Conservation (phyloP, 306 rosid genomes). For the Vicia faba region DNA sequence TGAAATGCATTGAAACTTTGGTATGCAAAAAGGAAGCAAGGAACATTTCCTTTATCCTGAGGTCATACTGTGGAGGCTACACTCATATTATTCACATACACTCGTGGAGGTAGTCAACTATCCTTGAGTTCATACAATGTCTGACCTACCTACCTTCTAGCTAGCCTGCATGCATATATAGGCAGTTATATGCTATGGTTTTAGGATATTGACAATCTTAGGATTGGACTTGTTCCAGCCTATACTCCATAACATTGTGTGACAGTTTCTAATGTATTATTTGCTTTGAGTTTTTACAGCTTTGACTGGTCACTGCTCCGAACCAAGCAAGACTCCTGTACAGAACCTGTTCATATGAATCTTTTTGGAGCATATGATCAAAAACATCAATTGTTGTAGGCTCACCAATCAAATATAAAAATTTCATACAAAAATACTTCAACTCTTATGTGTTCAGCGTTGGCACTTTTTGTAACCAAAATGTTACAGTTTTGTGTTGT, state of each 20-base stretch:
- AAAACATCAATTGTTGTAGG: neutral
- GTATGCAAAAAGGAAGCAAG: slow-evolving; percentile 39
- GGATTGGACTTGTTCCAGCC: slow-evolving; percentile 8
- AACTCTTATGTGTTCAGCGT: too few relatives aligned
- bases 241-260: too few relatives aligned
- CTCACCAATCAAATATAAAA: neutral
- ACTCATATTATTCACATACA: neutral
- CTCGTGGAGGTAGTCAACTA: slow-evolving; percentile 33
- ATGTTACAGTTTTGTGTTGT: too few relatives aligned
- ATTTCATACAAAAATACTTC: too few relatives aligned
- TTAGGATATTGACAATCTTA: neutral
- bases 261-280: too few relatives aligned
- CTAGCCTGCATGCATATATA: slow-evolving; percentile 14
- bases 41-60: slow-evolving; percentile 41
- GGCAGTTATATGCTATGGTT: neutral
- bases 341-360: neutral
- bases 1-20: slow-evolving; percentile 32
- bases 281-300: too few relatives aligned
- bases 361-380: neutral
- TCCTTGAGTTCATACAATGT: slow-evolving; percentile 42
- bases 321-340: slow-evolving; percentile 10
- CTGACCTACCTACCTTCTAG: slow-evolving; percentile 32
- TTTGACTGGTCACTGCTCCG: slow-evolving; percentile 29
- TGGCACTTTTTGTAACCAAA: too few relatives aligned
- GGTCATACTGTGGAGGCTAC: slow-evolving; percentile 28